Conservation (phyloP, 2,329 filamentous ascomycete genomes). For the Cladosporium colombiae region DNA sequence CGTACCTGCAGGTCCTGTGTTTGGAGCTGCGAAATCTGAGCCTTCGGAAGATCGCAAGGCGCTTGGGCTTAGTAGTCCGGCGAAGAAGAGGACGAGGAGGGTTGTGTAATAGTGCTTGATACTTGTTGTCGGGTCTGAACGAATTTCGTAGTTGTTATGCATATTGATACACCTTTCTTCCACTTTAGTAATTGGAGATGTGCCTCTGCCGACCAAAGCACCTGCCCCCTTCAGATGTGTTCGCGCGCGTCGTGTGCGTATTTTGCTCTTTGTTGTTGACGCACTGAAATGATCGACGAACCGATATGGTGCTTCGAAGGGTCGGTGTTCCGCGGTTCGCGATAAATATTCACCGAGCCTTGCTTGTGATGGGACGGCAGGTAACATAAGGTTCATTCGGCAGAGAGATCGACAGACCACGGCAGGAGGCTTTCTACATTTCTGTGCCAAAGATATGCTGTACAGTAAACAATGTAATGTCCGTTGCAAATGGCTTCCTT, state of each 20-base stretch:
- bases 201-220: too few species aligned
- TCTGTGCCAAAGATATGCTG: background rate
- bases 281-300: background rate
- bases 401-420: background rate
- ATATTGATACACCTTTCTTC: background rate
- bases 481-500: background rate
- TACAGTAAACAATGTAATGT: background rate
- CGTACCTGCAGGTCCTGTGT: background rate
- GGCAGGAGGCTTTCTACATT: too few species aligned
- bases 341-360: background rate
- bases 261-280: background rate
- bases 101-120: constrained; percentile 2
- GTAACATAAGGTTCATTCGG: background rate
- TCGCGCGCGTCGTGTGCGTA: background rate
- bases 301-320: too few species aligned
- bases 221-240: too few species aligned
- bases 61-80: constrained; percentile 26
- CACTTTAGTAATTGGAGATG: too few species aligned
- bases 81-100: constrained; percentile 40
- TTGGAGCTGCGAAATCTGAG: constrained; percentile 2
- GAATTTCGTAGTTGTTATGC: constrained; percentile 8
- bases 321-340: background rate
- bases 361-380: background rate
- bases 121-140: background rate
- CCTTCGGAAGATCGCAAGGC: constrained; percentile 18